Evolutionary conservation across 345 rosid genomes (phyloP).

Genomic region (Firmiana major): DNA sequence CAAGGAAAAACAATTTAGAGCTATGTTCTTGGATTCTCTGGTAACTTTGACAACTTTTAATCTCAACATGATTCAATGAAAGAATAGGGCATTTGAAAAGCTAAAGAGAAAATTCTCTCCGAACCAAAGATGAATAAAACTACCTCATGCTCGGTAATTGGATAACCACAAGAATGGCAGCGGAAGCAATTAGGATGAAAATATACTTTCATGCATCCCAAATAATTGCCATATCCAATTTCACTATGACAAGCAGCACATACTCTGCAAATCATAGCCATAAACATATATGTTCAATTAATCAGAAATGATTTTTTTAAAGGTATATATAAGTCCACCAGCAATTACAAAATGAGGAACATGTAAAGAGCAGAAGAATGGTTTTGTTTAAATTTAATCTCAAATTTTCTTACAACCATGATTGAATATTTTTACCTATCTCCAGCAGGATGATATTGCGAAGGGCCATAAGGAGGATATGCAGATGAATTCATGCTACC

Average conservation of each 20-base stretch:
- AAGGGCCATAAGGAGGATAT: conserved; percentile 51
- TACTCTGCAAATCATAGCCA: conserved; percentile 38
- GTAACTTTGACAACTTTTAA: neutral
- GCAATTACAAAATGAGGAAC: neutral
- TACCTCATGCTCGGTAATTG: conserved; percentile 89
- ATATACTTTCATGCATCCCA: conserved; percentile 76
- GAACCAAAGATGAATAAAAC: conserved; percentile 3
- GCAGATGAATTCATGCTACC: conserved; percentile 37
- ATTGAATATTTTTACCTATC: conserved; percentile 38
- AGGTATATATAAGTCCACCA: neutral
- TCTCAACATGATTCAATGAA: neutral
- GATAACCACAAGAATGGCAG: conserved; percentile 60
- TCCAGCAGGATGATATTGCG: conserved; percentile 40
- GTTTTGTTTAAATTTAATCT: neutral
- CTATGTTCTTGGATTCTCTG: neutral
- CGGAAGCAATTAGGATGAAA: conserved; percentile 91
- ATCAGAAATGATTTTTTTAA: too few species aligned
- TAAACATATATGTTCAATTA: neutral
- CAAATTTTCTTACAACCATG: neutral
- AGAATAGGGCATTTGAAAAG: neutral
- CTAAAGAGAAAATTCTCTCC: neutral
- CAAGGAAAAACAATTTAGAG: conserved; percentile 33
- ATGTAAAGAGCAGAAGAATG: neutral
- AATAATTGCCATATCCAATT: conserved; percentile 65
- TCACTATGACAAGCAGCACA: conserved; percentile 75